Conservation (phyloP, 164 flowering plant species). For the Macadamia integrifolia region DNA sequence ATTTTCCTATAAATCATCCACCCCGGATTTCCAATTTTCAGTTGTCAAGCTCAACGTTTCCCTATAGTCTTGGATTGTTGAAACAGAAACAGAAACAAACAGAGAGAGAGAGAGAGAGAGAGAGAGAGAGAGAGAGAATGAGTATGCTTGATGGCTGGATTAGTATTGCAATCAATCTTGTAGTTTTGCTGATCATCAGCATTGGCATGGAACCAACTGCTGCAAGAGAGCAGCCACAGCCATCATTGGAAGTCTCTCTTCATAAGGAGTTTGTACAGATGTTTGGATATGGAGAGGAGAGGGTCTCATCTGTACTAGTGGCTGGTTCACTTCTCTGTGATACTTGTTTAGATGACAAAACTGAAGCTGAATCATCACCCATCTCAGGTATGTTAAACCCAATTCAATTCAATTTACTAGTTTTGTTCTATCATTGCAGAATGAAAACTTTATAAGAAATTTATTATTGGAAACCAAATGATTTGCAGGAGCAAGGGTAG, state of each 20-base stretch:
- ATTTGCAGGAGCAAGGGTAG: slow-evolving; percentile 59
- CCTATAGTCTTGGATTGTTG: background rate
- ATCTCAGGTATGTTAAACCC: slow-evolving; percentile 42
- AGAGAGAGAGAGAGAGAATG: background rate
- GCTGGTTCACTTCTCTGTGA: slow-evolving; percentile 55
- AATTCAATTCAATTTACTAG: too few relatives aligned
- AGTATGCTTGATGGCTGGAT: slow-evolving; percentile 14
- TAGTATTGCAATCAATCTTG: slow-evolving; percentile 13
- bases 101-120: slow-evolving; percentile 3
- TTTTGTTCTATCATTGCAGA: too few relatives aligned
- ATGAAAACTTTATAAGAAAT: too few relatives aligned
- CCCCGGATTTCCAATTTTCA: background rate
- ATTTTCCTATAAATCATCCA: background rate
- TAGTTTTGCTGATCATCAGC: slow-evolving; percentile 17
- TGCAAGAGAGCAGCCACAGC: slow-evolving; percentile 16
- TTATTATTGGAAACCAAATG: too few relatives aligned
- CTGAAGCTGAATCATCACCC: slow-evolving; percentile 31
- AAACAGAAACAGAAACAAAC: background rate
- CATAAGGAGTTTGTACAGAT: slow-evolving; percentile 41
- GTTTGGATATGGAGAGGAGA: slow-evolving; percentile 92
- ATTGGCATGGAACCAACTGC: slow-evolving; percentile 5
- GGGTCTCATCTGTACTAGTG: slow-evolving; percentile 73
- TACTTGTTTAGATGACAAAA: slow-evolving; percentile 25
- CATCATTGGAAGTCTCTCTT: slow-evolving; percentile 22
- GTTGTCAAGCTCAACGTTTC: background rate